Percentiles rank a stretch among this genome's conserved stretches.
These are phyloP conservation scores for Zasmidium cellare DNA, from an alignment of 2,329 filamentous ascomycete genomes.

Conservation along the genomic window DNA sequence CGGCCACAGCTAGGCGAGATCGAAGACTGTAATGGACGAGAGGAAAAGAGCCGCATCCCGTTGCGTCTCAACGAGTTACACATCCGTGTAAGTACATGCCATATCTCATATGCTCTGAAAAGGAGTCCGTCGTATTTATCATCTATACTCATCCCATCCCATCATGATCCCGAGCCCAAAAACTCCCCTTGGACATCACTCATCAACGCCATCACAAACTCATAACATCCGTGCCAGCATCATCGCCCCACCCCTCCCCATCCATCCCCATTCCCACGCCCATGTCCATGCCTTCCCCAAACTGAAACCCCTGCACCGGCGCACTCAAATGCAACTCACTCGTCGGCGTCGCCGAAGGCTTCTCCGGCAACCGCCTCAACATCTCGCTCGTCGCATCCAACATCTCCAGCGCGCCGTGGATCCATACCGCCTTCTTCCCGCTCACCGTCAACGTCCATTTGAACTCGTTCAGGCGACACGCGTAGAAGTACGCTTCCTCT, in stretches of 20 bases:
- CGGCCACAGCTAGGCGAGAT: too few relatives aligned
- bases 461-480: slow-evolving; percentile 80
- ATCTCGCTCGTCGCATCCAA: slow-evolving; percentile 46
- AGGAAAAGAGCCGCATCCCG: too few relatives aligned
- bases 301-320: neutral
- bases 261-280: neutral
- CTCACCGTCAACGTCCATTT: slow-evolving; percentile 91
- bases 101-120: too few relatives aligned
- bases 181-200: too few relatives aligned
- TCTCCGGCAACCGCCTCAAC: slow-evolving; percentile 47
- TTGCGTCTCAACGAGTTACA: too few relatives aligned
- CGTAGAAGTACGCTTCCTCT: slow-evolving; percentile 93
- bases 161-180: too few relatives aligned
- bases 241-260: neutral
- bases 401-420: slow-evolving; percentile 47
- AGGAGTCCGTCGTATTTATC: neutral
- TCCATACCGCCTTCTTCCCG: slow-evolving; percentile 64
- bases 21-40: too few relatives aligned
- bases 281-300: too few relatives aligned
- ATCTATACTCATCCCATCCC: too few relatives aligned
- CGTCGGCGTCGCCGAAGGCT: slow-evolving; percentile 31
- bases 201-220: neutral
- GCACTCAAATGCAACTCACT: neutral
- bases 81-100: too few relatives aligned
- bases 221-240: slow-evolving; percentile 1